Evolutionary conservation across 2,329 filamentous ascomycete genomes (phyloP), one percentile per base, ranked within the genome.

Genomic region (Madurella fahalii): DNA sequence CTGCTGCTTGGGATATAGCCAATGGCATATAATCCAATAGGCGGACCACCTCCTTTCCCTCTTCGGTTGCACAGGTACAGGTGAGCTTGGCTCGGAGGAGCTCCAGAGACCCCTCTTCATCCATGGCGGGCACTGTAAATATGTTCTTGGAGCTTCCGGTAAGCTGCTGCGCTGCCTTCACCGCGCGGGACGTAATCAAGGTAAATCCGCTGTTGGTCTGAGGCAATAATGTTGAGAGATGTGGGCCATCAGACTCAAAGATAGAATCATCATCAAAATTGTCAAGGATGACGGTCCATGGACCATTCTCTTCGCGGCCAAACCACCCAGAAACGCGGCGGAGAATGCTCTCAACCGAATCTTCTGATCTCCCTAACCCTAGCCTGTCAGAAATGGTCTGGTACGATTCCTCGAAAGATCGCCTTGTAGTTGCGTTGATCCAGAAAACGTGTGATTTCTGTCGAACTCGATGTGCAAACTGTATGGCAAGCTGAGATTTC

Each of bases 241-340:
- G 34, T 42, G 34, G 42, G 25, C 31, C 42, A 32, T 45, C 13
- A 9, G 59, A 30, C 30, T 64, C 61, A 11, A 69, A 63, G 5
- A 68, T 53, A 4, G 61, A 40, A 17, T 41, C 15, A 56, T 72
- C 61, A 54, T 73, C 69, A 32, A 67, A 67, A 52, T 68, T 72
- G 42, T 74, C 71, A 13, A 74, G 62, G 34, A 74, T 58, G 37
- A 73, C 60, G 13, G 67, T 17, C 72, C 71, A 74, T 18, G 44
- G 54, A 11, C 64, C 63, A 40, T 67, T 63, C 17, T 16, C 30
- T 43, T 64, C 58, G 16, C 63, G 58, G 1, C 58, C 59, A 2
- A 74, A 61, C 70, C 69, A 74, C 9, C 40, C 25, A 43, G 55
- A 52, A 0, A 73, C 65, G 0, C 65, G 58, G 5, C 47, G 34